Conservation (phyloP, 2,329 filamentous ascomycete species). For the Davidsoniella virescens region DNA sequence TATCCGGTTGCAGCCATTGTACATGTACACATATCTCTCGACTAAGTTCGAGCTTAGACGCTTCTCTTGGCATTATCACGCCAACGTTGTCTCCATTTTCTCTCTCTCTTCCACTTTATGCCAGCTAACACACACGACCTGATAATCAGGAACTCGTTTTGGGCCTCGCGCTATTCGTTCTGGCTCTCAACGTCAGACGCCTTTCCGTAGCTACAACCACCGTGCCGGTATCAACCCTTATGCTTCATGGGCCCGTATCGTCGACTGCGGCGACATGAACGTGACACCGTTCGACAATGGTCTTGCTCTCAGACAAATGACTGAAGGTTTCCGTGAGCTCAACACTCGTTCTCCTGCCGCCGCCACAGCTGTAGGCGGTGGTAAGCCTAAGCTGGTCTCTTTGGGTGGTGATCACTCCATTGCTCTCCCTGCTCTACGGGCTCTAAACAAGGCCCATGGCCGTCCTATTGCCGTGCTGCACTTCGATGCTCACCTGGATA, state of each 20-base stretch:
- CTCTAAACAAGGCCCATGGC: slow-evolving; percentile 45
- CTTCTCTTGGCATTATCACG: not conserved
- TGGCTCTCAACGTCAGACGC: slow-evolving; percentile 65
- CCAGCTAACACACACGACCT: not conserved
- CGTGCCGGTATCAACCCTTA: slow-evolving; percentile 75
- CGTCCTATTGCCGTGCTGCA: slow-evolving; percentile 53
- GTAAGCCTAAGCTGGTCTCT: slow-evolving; percentile 43
- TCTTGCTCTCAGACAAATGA: slow-evolving; percentile 71
- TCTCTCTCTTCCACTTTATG: not conserved
- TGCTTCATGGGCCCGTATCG: slow-evolving; percentile 56
- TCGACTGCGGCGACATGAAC: slow-evolving; percentile 86
- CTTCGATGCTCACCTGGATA: slow-evolving; percentile 66
- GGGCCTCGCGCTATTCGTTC: slow-evolving; percentile 77
- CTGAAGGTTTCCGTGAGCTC: slow-evolving; percentile 59
- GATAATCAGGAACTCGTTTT: slow-evolving; percentile 50
- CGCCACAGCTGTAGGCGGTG: slow-evolving; percentile 13
- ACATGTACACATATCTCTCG: too few species aligned
- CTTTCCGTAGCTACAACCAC: slow-evolving; percentile 63
- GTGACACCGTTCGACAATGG: slow-evolving; percentile 75
- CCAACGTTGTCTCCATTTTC: not conserved
- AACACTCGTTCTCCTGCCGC: slow-evolving; percentile 25
- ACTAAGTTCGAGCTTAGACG: too few species aligned
- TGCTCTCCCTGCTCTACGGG: slow-evolving; percentile 51
- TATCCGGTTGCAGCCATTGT: too few species aligned
- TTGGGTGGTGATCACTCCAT: slow-evolving; percentile 61